A percentile compares a stretch with the other conserved stretches of the same genome.
Evolutionary conservation across 345 rosid species (phyloP).

Genomic region (Eucalyptus grandis): DNA sequence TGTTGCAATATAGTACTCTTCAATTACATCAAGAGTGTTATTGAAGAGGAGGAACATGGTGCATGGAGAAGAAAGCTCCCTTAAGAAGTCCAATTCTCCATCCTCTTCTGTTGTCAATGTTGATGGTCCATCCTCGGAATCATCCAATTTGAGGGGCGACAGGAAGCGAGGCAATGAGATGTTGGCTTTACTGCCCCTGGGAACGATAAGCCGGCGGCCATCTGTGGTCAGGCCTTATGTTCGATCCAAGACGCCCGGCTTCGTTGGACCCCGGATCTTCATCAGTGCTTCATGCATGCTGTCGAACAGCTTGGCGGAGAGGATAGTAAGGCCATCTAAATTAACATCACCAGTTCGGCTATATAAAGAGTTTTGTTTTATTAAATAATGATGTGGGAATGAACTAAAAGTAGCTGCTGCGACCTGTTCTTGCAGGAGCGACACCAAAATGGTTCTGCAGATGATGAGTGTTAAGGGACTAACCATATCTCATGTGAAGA

Average conservation of each 20-base stretch:
- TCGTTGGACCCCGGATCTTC: slow-evolving; percentile 60
- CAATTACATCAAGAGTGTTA: background rate
- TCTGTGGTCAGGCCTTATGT: slow-evolving; percentile 27
- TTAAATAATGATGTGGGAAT: background rate
- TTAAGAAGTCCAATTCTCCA: background rate
- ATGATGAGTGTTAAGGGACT: slow-evolving; percentile 57
- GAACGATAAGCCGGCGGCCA: background rate
- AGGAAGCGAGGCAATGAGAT: background rate
- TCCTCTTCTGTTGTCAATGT: background rate
- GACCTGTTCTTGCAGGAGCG: slow-evolving; percentile 22
- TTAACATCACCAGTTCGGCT: background rate
- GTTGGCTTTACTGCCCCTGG: background rate
- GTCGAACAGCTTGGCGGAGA: slow-evolving; percentile 59
- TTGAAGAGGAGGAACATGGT: background rate
- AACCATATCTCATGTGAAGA: slow-evolving; percentile 63
- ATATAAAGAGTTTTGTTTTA: background rate
- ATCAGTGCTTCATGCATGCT: slow-evolving; percentile 49
- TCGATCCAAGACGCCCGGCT: slow-evolving; percentile 49
- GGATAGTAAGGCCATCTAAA: slow-evolving; percentile 24
- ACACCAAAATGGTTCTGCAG: slow-evolving; percentile 63
- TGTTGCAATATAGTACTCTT: background rate
- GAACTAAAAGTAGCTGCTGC: background rate
- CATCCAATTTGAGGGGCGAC: background rate
- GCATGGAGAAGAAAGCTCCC: background rate
- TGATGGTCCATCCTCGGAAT: background rate